phyloP scores from a whole-genome alignment of 2,329 filamentous ascomycete genomes.

The Colletotrichum theobromicola region DNA sequence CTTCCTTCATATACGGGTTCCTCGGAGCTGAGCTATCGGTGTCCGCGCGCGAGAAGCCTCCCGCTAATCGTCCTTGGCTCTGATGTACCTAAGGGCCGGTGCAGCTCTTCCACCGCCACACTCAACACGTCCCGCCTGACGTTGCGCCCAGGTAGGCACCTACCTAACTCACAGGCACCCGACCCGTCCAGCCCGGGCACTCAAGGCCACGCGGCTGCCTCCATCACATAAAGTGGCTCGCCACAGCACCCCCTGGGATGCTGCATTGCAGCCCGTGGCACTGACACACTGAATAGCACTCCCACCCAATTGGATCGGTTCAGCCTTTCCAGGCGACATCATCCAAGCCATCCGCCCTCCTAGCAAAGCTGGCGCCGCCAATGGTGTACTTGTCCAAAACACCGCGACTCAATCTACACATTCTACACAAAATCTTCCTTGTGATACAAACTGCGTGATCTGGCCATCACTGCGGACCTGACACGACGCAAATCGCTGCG shows the following conservation, averaged over 20 bases:
- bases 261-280: neutral
- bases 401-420: neutral
- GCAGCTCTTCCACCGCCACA: neutral
- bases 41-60: neutral
- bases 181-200: neutral
- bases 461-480: neutral
- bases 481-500: neutral
- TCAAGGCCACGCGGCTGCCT: slow-evolving; percentile 20
- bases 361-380: slow-evolving; percentile 13
- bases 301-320: slow-evolving; percentile 3
- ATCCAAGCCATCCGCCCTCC: slow-evolving; percentile 1
- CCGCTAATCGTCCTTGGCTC: neutral
- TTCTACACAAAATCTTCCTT: neutral
- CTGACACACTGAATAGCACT: neutral
- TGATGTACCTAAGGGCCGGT: neutral
- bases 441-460: neutral
- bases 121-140: neutral
- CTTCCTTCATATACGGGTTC: neutral
- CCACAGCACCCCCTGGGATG: neutral
- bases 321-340: slow-evolving; percentile 12
- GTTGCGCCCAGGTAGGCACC: neutral
- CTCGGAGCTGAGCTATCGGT: neutral
- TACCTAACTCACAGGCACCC: neutral
- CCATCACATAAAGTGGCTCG: slow-evolving; percentile 8
- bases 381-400: slow-evolving; percentile 2